These are phyloP conservation scores for Uronychia setigera DNA, from an alignment of 73 alveolate genomes.

Conservation along the genomic window DNA sequence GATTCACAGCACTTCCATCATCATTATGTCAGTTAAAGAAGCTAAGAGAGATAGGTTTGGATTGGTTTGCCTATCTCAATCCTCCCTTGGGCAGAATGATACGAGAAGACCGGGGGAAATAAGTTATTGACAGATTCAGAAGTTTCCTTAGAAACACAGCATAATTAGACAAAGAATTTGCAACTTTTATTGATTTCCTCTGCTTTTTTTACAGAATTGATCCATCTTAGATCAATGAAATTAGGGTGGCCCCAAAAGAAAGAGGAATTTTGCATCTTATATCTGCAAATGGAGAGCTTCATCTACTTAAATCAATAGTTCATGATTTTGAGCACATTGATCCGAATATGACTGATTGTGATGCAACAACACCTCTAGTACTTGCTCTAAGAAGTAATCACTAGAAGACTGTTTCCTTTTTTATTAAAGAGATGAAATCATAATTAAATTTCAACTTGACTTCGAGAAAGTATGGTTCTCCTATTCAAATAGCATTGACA, in stretches of 20 bases:
- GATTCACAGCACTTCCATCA: slow-evolving; percentile 13
- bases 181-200: slow-evolving; percentile 22
- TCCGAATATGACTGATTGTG: slow-evolving; percentile 18
- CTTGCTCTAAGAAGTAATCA: slow-evolving; percentile 21
- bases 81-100: slow-evolving; percentile 37
- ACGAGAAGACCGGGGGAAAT: slow-evolving; percentile 21
- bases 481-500: slow-evolving; percentile 23
- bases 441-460: slow-evolving; percentile 1
- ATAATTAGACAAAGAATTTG: neutral
- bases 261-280: slow-evolving; percentile 14
- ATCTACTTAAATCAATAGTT: slow-evolving; percentile 5
- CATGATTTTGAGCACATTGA: slow-evolving; percentile 1
- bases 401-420: neutral
- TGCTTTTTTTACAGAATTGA: neutral
- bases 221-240: neutral
- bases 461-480: slow-evolving; percentile 20
- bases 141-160: slow-evolving; percentile 16
- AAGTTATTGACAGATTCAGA: slow-evolving; percentile 20
- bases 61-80: slow-evolving; percentile 34
- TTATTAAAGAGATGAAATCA: neutral
- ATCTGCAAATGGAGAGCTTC: neutral
- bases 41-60: slow-evolving; percentile 29
- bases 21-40: slow-evolving; percentile 12
- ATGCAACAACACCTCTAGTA: slow-evolving; percentile 29
- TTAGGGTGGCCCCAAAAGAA: slow-evolving; percentile 13